Base-by-base conservation (phyloP, 257 asterid species). In the Anisodus tanguticus region DNA sequence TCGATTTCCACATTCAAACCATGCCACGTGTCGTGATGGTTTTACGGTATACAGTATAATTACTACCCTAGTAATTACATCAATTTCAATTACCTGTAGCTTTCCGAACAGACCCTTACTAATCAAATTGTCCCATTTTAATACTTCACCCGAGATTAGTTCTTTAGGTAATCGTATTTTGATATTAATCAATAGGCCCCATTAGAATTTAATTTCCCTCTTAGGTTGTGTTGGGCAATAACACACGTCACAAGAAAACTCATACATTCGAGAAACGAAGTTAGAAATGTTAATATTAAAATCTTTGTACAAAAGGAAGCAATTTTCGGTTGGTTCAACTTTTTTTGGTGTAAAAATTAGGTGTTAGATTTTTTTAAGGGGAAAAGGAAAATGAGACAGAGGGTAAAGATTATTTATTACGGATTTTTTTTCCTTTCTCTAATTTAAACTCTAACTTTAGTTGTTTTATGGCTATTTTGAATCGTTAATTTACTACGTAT, bases 171-270 rank as follows among this genome's bases (percentile, higher is more conserved):
- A 58, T 60, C 10, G 4, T 60, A n/a, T 62, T 62, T 59, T n/a
- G 9, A 71, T n/a, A 72, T 51, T 51, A 76, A 51, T 49, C 7
- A 43, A 43, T 45, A 71, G 79, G 58, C 37, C 79, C 60, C 41
- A 72, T 47, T 45, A 47, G 80, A 15, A 70, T 41, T 70, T 43
- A 41, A 43, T 70, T 70, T 70, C 55, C 10, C 11, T 49, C 63
- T 26, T 74, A 74, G 63, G 12, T 76, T 15, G 19, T 76, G 63
- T 26, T 19, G n/a, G 45, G 45, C 60, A 19, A 49, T 49, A 74
- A 74, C 37, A 72, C 80, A 47, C 15, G 11, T 72, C 17, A 72
- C 59, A 72, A 72, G 26, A 71, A 13, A 71, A 45, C 41, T n/a
- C 31, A 72, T 47, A 31, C 35, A 31, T 31, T 31, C 35, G 35